These are phyloP conservation scores for Rhizodiscina lignyota DNA, from an alignment of 495 filamentous ascomycete species.

Conservation along the genomic window DNA sequence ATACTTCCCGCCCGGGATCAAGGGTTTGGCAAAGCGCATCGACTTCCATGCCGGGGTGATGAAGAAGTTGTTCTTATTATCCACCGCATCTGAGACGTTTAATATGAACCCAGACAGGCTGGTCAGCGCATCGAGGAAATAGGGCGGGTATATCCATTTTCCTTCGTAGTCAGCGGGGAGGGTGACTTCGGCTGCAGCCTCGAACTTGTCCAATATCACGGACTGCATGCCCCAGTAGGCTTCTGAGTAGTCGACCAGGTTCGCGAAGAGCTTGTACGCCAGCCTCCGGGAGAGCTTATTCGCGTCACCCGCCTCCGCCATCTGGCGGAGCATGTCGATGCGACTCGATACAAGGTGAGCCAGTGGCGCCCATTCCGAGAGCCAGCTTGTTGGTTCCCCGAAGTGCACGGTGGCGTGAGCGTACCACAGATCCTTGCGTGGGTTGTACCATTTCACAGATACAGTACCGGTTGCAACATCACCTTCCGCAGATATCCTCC, in stretches of 20 bases:
- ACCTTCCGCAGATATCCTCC: conserved; percentile 16
- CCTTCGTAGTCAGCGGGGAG: conserved; percentile 9
- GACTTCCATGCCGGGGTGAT: conserved; percentile 71
- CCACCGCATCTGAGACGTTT: conserved; percentile 57
- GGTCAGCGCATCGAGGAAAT: conserved; percentile 10
- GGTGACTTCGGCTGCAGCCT: conserved; percentile 53
- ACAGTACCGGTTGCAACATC: conserved; percentile 13
- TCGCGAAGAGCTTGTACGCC: conserved; percentile 57
- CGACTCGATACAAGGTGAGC: conserved; percentile 19
- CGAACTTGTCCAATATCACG: conserved; percentile 54
- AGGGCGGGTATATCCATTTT: conserved; percentile 4
- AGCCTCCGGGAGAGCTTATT: conserved; percentile 15
- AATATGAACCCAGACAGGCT: conserved; percentile 50
- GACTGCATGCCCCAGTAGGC: conserved; percentile 61
- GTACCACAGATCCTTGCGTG: no score
- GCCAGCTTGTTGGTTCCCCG: conserved; percentile 10
- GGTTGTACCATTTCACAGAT: conserved; percentile 21
- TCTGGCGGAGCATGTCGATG: conserved; percentile 13
- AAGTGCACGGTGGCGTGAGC: conserved; percentile 11
- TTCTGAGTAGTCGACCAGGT: conserved; percentile 50
- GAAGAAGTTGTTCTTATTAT: conserved; percentile 53
- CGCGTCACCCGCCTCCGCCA: conserved; percentile 13
- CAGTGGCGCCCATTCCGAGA: conserved; percentile 11
- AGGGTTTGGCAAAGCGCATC: conserved; percentile 49
- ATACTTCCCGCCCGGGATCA: conserved; percentile 48